These are phyloP conservation scores for Borovskyia barvae DNA, from an alignment of 208 protist species.

Conservation along the genomic window DNA sequence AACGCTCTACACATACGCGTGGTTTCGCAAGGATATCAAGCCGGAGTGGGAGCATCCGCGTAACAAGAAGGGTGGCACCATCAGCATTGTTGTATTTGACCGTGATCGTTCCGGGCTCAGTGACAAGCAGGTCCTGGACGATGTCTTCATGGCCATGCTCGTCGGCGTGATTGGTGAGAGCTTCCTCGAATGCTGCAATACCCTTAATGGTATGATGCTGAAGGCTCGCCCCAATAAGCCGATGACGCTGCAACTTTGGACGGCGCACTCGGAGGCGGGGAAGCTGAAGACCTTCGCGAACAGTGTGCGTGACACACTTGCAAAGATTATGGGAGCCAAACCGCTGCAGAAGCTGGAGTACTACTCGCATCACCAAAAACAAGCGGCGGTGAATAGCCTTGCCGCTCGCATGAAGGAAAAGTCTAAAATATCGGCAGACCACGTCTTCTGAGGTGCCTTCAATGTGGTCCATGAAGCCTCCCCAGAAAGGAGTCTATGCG, in stretches of 20 bases:
- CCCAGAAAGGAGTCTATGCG: too few relatives aligned
- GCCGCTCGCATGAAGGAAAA: conserved; percentile 66
- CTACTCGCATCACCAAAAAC: conserved; percentile 74
- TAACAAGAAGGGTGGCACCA: conserved; percentile 83
- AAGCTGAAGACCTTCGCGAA: conserved; percentile 68
- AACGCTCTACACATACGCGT: conserved; percentile 79
- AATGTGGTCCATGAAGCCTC: not conserved
- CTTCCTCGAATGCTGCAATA: conserved; percentile 62
- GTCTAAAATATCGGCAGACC: conserved; percentile 31
- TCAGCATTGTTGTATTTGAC: conserved; percentile 80
- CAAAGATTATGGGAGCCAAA: conserved; percentile 74
- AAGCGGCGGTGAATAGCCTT: conserved; percentile 46
- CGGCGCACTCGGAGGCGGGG: conserved; percentile 54
- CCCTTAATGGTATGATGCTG: conserved; percentile 84
- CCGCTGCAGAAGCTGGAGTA: conserved; percentile 81
- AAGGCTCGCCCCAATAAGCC: conserved; percentile 80
- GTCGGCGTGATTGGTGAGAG: conserved; percentile 67
- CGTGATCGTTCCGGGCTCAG: conserved; percentile 71
- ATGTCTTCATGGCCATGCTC: conserved; percentile 80
- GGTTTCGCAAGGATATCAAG: conserved; percentile 80
- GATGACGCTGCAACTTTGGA: conserved; percentile 80
- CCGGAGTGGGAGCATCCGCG: conserved; percentile 86
- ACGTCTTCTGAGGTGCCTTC: conserved; percentile 21
- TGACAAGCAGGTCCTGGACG: conserved; percentile 77
- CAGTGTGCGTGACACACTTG: conserved; percentile 56